Evolutionary conservation across 108 stramenopile genomes (phyloP), one percentile per base, ranked within the genome.

Genomic region (Nannochloropsis granulata): DNA sequence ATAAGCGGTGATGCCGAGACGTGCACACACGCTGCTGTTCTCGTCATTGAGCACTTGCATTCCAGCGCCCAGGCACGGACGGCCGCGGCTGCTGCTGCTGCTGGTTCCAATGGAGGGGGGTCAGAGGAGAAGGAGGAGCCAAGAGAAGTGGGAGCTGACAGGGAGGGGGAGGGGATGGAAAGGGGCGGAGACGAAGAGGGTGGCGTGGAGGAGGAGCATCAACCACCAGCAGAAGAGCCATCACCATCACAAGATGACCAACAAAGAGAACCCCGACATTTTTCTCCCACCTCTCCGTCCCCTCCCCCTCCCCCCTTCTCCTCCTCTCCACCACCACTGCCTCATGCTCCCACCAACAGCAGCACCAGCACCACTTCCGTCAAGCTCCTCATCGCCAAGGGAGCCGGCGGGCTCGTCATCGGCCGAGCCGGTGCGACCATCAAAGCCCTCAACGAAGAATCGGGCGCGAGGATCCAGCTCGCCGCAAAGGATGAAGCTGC

Each of bases 371-470:
- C 81, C 7, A 23, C 44, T 23, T 44, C 81, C 21, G 81, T 43
- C 42, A 81, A 81, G 12, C 81, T 81, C 42, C 81, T 81, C 21
- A 81, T 81, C 42, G 43, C 81, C 56, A 71, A 71, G 56, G 26
- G 24, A 19, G 13, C 80, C 82, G 89, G 87, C 16, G 89, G 89
- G 42, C 85, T 89, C 44, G 82, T 89, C 43, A 88, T 89, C 13
- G 89, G 89, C 26, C 85, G 85, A 19, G 87, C 85, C 12, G 89
- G 89, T 13, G 86, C 84, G 46, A 89, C 87, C 43, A 88, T 89
- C 87, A 88, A 89, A 34, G 85, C 85, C 34, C 83, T 88, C 42
- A 82, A 80, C 21, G 82, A 82, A 42, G 81, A 84, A 83, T 88
- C 88, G 16, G 88, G 89, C 83, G 34, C 83, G 83, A 34, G 13